These are phyloP conservation scores for Myotisia sp. DNA, from an alignment of 2,329 filamentous ascomycete genomes.

Conservation along the genomic window DNA sequence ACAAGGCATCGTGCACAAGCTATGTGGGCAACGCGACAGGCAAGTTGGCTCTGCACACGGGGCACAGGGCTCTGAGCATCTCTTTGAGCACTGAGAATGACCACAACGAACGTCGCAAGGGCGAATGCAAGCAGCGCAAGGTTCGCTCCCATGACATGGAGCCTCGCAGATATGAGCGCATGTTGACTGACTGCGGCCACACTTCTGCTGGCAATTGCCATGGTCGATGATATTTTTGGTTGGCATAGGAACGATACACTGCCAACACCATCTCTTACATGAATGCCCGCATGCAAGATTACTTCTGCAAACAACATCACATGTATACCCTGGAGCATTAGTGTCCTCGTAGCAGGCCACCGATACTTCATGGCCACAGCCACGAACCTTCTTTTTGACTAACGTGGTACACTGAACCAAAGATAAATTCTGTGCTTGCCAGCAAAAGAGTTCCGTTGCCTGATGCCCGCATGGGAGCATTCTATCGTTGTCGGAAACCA, in stretches of 20 bases:
- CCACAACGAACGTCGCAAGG: slow-evolving; percentile 32
- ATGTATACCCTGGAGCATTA: slow-evolving; percentile 29
- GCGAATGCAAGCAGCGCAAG: slow-evolving; percentile 5
- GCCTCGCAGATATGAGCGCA: slow-evolving; percentile 7
- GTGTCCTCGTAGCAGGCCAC: slow-evolving; percentile 41
- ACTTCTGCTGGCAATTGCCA: background rate
- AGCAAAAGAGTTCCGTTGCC: slow-evolving; percentile 20
- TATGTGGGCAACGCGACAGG: slow-evolving; percentile 42
- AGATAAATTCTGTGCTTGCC: slow-evolving; percentile 30
- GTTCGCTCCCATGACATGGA: slow-evolving; percentile 5
- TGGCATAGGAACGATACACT: too few species aligned
- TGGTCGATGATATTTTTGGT: background rate
- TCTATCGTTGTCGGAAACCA: slow-evolving; percentile 17
- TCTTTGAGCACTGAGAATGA: slow-evolving; percentile 42
- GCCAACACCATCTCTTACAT: too few species aligned
- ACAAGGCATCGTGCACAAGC: slow-evolving; percentile 41
- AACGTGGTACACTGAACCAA: slow-evolving; percentile 35
- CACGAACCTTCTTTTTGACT: slow-evolving; percentile 37
- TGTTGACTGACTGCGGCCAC: slow-evolving; percentile 3
- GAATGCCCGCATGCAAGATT: slow-evolving; percentile 46
- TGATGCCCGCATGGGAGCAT: slow-evolving; percentile 21
- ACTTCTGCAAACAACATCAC: slow-evolving; percentile 34
- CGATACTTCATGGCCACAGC: slow-evolving; percentile 41
- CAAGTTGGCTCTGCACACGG: slow-evolving; percentile 46
- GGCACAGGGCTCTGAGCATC: slow-evolving; percentile 46